Conservation (phyloP, 2,329 filamentous ascomycete species). For the Arthroderma sp. region DNA sequence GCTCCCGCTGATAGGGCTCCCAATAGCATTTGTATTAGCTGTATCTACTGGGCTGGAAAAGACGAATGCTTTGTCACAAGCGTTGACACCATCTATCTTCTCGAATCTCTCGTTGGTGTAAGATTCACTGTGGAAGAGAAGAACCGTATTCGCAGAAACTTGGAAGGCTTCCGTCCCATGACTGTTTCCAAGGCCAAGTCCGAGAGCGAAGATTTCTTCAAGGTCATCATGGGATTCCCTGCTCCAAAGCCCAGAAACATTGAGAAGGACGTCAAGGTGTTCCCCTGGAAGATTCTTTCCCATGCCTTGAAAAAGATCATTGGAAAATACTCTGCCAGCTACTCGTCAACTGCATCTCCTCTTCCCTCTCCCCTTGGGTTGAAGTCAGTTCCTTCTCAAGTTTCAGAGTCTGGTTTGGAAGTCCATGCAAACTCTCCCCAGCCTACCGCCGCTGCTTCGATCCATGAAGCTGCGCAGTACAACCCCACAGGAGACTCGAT, state of each 20-base stretch:
- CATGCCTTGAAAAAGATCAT: constrained; percentile 95
- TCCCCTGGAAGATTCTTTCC: constrained; percentile 83
- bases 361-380: constrained; percentile 27
- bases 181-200: constrained; percentile 88
- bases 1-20: constrained; percentile 63
- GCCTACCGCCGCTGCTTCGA: constrained; percentile 33
- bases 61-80: constrained; percentile 86
- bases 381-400: constrained; percentile 27
- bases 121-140: constrained; percentile 95
- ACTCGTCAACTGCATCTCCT: constrained; percentile 48
- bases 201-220: constrained; percentile 96
- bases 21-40: constrained; percentile 88
- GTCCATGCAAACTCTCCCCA: constrained; percentile 36
- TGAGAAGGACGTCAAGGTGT: constrained; percentile 98
- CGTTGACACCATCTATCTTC: constrained; percentile 89
- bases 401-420: constrained; percentile 36
- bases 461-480: constrained; percentile 23
- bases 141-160: constrained; percentile 88
- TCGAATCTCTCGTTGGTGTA: constrained; percentile 76
- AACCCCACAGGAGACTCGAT: too few species aligned
- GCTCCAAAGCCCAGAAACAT: constrained; percentile 94
- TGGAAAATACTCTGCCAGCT: constrained; percentile 75
- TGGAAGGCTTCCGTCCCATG: constrained; percentile 83
- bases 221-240: constrained; percentile 95
- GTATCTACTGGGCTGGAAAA: constrained; percentile 93